Percentiles rank a stretch among this genome's conserved stretches.
phyloP scores from a whole-genome alignment of 2,329 filamentous ascomycete species.

The Penicillium sclerotiorum region DNA sequence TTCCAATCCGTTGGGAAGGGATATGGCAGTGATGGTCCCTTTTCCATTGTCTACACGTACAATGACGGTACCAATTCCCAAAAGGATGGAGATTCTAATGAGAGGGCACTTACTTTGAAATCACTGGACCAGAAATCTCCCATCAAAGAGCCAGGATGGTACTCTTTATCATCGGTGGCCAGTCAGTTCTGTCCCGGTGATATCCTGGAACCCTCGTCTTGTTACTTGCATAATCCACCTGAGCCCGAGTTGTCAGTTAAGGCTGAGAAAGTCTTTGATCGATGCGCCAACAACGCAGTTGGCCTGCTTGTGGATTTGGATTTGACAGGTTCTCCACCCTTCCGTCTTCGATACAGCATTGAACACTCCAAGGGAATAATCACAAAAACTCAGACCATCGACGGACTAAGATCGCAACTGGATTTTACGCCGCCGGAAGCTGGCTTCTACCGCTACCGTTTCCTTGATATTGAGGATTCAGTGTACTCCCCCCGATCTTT shows the following conservation, averaged over 20 bases:
- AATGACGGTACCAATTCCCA: conserved; percentile 74
- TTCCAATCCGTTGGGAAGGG: conserved; percentile 66
- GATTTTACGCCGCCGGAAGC: conserved; percentile 80
- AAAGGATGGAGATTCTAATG: conserved; percentile 59
- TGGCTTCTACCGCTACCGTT: conserved; percentile 84
- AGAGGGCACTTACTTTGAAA: conserved; percentile 55
- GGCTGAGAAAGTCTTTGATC: conserved; percentile 84
- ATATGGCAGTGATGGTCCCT: conserved; percentile 63
- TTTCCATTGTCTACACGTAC: conserved; percentile 80
- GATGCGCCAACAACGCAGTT: conserved; percentile 91
- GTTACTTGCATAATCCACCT: conserved; percentile 85
- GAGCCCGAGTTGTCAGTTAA: conserved; percentile 76
- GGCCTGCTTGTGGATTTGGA: conserved; percentile 87
- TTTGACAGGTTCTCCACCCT: conserved; percentile 88
- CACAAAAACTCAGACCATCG: conserved; percentile 59
- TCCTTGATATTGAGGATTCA: conserved; percentile 76
- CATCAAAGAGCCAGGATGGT: conserved; percentile 79
- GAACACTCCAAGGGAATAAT: conserved; percentile 61
- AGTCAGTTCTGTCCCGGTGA: conserved; percentile 85
- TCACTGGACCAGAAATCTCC: conserved; percentile 64
- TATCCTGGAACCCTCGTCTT: conserved; percentile 91
- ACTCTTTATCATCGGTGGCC: conserved; percentile 77
- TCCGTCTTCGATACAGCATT: conserved; percentile 77
- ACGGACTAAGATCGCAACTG: conserved; percentile 78
- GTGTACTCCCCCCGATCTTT: conserved; percentile 73